phyloP scores from a whole-genome alignment of 345 rosid species.

The Syzygium grande region DNA sequence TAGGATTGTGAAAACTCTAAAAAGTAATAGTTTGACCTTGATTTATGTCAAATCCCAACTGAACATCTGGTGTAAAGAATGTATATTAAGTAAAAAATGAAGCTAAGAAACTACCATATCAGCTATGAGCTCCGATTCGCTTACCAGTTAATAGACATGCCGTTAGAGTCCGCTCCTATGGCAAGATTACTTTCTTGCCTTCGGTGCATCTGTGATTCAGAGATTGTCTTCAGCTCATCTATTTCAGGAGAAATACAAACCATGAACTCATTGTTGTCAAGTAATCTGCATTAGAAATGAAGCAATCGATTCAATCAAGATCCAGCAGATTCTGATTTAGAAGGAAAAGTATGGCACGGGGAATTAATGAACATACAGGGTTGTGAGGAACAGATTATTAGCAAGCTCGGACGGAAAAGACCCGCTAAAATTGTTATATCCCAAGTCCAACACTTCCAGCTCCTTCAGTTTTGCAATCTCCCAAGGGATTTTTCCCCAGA shows the following conservation, averaged over 20 bases:
- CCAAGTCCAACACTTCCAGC: slow-evolving; percentile 77
- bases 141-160: slow-evolving; percentile 12
- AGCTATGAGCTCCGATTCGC: background rate
- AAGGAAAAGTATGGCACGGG: background rate
- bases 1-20: background rate
- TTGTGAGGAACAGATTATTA: slow-evolving; percentile 28
- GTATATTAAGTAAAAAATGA: background rate
- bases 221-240: slow-evolving; percentile 21
- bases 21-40: background rate
- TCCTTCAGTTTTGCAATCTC: slow-evolving; percentile 61
- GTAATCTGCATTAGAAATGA: slow-evolving; percentile 23
- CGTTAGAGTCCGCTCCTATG: background rate
- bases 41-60: background rate
- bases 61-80: background rate
- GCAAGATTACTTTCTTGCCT: background rate
- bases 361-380: slow-evolving; percentile 24
- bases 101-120: background rate
- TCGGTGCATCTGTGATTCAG: slow-evolving; percentile 23
- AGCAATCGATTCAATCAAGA: background rate
- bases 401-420: slow-evolving; percentile 32
- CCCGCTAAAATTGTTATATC: slow-evolving; percentile 69
- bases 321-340: background rate
- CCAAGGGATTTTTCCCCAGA: slow-evolving; percentile 56
- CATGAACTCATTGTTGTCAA: slow-evolving; percentile 45
- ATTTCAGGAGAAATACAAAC: slow-evolving; percentile 26